Base-by-base conservation (phyloP, 257 asterid species). In the Solanum acaule region DNA sequence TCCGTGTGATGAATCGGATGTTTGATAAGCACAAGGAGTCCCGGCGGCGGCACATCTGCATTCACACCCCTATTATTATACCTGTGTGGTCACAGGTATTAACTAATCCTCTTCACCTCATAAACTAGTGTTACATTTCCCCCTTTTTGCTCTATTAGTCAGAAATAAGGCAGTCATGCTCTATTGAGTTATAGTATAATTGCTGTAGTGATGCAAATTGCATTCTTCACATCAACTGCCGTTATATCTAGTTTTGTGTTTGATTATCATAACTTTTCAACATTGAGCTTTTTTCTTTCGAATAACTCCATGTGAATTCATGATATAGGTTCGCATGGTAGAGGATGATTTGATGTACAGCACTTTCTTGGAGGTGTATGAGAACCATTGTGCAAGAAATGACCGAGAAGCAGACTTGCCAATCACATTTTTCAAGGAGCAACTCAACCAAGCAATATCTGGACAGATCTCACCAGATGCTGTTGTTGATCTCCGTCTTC, bases 31-130 rank as follows among this genome's bases (percentile, higher is more conserved):
- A 97, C 92, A 95, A 97, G 96, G 99, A 97, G 91, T 97, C 99
- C 22, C 93, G 99, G 87, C 96, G 98, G 65, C 98, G 99, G 84
- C 98, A 97, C 93, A 96, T 97, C 87, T 92, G 92, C 91, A 96
- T 97, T 90, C 99, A 97, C 93, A 96, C 99, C 27, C 99, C 99
- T 56, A 96, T 95, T 72, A 97, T 97, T 72, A 97, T 97, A 92
- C 99, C 99, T 4, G 99, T 97, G 91, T 97, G 99, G 99, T 96
- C 99, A 13, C 99, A 97, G 99, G 99, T 97, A 90, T 93, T 38
- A 37, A 65, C 33, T 33, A 83, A 70, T 40, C n/a, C 25, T 29
- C 16, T 46, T 52, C 44, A 83, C 27, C 52, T 72, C 38, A 40
- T 44, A 83, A 56, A 44, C 8, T n/a, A 13, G 40, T 42, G n/a